These are phyloP conservation scores for Colletotrichum paranaense DNA, from an alignment of 2,329 filamentous ascomycete species.

Conservation along the genomic window DNA sequence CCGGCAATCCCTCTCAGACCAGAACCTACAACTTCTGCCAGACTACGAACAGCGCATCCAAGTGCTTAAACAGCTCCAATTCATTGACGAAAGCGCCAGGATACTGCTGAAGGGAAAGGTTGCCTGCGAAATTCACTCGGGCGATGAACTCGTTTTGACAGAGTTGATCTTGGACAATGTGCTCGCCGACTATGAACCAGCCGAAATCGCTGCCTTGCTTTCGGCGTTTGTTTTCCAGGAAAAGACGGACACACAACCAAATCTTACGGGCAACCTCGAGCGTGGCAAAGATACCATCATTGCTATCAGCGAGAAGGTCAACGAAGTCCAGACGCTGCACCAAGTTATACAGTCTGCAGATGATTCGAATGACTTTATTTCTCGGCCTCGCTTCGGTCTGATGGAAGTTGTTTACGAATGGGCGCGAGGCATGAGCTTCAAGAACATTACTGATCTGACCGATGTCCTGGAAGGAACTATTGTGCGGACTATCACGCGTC, in stretches of 20 bases:
- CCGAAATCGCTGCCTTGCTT: conserved; percentile 94
- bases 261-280: conserved; percentile 83
- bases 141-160: conserved; percentile 94
- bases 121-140: conserved; percentile 97
- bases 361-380: conserved; percentile 92
- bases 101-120: conserved; percentile 98
- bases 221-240: conserved; percentile 98
- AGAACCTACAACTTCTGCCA: conserved; percentile 93
- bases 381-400: conserved; percentile 87
- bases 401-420: conserved; percentile 99
- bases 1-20: conserved; percentile 90
- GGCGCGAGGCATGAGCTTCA: conserved; percentile 98
- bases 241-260: conserved; percentile 86
- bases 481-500: conserved; percentile 89
- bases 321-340: conserved; percentile 86
- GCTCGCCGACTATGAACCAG: conserved; percentile 92
- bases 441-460: conserved; percentile 94
- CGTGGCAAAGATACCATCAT: conserved; percentile 88
- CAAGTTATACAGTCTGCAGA: conserved; percentile 93
- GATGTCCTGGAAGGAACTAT: conserved; percentile 98
- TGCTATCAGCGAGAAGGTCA: conserved; percentile 91
- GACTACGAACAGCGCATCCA: conserved; percentile 96
- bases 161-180: conserved; percentile 98
- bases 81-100: conserved; percentile 87
- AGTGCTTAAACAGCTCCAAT: conserved; percentile 90